phyloP scores from a whole-genome alignment of 2,329 filamentous ascomycete genomes.

The Colletotrichum echinochloae region DNA sequence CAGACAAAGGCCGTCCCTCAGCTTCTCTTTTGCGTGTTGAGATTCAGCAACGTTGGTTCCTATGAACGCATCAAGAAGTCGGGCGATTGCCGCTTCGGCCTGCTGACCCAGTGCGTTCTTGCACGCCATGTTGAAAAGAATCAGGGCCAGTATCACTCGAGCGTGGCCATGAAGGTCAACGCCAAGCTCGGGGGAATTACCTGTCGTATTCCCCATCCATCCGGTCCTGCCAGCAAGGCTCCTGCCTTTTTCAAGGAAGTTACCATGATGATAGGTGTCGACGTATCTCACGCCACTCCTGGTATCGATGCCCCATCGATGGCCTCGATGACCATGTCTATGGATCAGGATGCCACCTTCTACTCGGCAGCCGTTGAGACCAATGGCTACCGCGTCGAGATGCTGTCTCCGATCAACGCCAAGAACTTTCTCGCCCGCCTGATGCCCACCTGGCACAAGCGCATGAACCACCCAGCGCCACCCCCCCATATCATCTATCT shows the following conservation, averaged over 20 bases:
- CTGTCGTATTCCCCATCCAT: constrained; percentile 54
- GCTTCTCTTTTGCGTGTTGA: constrained; percentile 83
- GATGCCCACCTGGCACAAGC: constrained; percentile 72
- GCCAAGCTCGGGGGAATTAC: constrained; percentile 92
- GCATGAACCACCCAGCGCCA: constrained; percentile 53
- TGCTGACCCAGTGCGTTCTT: constrained; percentile 86
- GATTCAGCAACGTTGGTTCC: constrained; percentile 74
- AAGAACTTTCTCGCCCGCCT: constrained; percentile 74
- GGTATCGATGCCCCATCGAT: constrained; percentile 78
- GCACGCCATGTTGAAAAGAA: constrained; percentile 75
- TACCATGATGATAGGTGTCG: constrained; percentile 79
- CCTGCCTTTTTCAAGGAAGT: constrained; percentile 53
- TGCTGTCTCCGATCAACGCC: constrained; percentile 77
- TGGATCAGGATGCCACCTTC: constrained; percentile 76
- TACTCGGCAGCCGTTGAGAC: constrained; percentile 85
- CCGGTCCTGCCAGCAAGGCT: constrained; percentile 11
- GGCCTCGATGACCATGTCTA: constrained; percentile 87
- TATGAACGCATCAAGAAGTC: constrained; percentile 93
- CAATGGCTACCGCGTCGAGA: constrained; percentile 85
- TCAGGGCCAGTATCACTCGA: constrained; percentile 87
- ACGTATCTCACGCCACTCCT: constrained; percentile 86
- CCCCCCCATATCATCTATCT: constrained; percentile 90
- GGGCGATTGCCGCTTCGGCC: constrained; percentile 85
- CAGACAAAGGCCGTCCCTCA: constrained; percentile 71
- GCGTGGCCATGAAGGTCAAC: constrained; percentile 97